Base-by-base conservation (phyloP, 345 rosid genomes). In the Populus tremula region DNA sequence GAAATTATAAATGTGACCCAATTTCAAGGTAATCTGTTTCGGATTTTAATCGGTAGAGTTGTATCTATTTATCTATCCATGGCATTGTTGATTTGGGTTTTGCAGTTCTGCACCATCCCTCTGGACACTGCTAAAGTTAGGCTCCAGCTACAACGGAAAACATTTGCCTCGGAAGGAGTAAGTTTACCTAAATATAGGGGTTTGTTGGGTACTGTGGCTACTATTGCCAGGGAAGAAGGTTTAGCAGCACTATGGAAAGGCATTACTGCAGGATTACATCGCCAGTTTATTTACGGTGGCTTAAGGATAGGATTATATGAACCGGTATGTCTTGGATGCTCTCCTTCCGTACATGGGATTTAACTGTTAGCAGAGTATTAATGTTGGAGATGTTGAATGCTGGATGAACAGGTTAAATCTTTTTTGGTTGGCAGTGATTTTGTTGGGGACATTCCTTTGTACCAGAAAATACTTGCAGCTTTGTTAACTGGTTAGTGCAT, bases 91-190 rank as follows among this genome's bases (percentile, higher is more conserved):
- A 12, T 47, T 14, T 72, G 74, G 76, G 72, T 76, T 81, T 66
- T 85, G 77, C 85, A 96, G 99, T 84, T 92, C 49, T 94, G 97
- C 73, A 96, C 99, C 8, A 94, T 96, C 86, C 99, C 99, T 20
- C 79, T 96, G 87, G 98, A 94, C 84, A 92, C 97, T 83, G 99
- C 99, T 41, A 94, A 96, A 85, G 99, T 96, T 59, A 91, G 99
- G 88, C 99, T 96, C 76, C 99, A 96, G 89, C 98, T 96, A 67
- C 99, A 96, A 76, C 91, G 92, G 84, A 89, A 86, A 78, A 87
- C 88, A 45, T 77, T 82, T 61, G 84, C 83, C 14, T 96, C 92
- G 54, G 98, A 94, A 80, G 86, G 73, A 16, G n/a, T 73, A 5
- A 69, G 87, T 66, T 80, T 88, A 18, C 93, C 97, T 5, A 96